Evolutionary conservation across 164 flowering plant genomes (phyloP).

Genomic region (Berberis thunbergii): DNA sequence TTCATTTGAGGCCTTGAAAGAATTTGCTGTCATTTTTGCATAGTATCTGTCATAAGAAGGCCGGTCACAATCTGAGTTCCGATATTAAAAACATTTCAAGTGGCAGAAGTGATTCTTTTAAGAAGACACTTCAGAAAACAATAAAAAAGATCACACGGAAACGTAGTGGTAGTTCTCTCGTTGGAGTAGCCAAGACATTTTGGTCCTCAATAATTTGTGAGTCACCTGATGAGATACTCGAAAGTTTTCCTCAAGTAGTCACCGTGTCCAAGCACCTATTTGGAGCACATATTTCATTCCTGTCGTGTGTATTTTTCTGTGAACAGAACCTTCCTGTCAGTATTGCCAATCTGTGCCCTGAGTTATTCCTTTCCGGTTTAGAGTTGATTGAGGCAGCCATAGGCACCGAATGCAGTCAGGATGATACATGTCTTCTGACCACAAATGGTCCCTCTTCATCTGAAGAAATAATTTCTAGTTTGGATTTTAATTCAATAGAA

Average conservation of each 20-base stretch:
- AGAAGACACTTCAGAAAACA: constrained; percentile 31
- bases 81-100: constrained; percentile 8
- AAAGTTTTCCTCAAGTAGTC: constrained; percentile 46
- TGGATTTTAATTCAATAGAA: constrained; percentile 25
- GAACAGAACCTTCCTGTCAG: constrained; percentile 37
- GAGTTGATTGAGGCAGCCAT: constrained; percentile 19
- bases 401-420: constrained; percentile 9
- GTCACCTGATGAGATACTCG: constrained; percentile 29
- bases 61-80: constrained; percentile 14
- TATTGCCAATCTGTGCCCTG: constrained; percentile 52
- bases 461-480: constrained; percentile 5
- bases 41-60: constrained; percentile 20
- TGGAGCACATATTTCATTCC: constrained; percentile 34
- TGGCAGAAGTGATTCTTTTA: constrained; percentile 32
- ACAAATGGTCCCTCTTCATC: not conserved
- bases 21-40: constrained; percentile 40
- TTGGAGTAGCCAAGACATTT: constrained; percentile 42
- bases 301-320: constrained; percentile 38
- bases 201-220: constrained; percentile 49
- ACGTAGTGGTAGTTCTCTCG: constrained; percentile 19
- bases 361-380: constrained; percentile 35
- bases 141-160: constrained; percentile 16
- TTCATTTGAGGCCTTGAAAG: constrained; percentile 50
- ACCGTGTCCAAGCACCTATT: constrained; percentile 27
- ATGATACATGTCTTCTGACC: constrained; percentile 8